A percentile compares a stretch with the other conserved stretches of the same genome.
Conservation (phyloP, 2,329 filamentous ascomycete genomes). For the Ophiostoma ips region DNA sequence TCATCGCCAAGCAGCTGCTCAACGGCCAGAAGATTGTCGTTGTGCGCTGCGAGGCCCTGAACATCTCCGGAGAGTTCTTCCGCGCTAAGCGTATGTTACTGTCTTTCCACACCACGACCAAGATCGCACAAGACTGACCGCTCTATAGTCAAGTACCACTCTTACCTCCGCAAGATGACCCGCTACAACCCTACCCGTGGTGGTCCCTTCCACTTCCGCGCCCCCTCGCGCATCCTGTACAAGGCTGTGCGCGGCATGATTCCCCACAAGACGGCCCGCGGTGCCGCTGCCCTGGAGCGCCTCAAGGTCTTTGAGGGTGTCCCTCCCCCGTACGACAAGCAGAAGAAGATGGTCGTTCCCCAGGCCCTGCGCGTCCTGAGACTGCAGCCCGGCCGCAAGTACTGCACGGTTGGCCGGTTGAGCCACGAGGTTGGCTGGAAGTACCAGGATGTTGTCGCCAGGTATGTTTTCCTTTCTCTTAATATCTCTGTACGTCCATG, state of each 20-base stretch:
- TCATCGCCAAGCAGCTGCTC: constrained; percentile 97
- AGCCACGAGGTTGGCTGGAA: constrained; percentile 99
- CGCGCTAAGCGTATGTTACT: constrained; percentile 93
- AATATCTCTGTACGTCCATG: too few species aligned
- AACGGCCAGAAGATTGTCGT: constrained; percentile 99
- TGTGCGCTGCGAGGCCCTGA: constrained; percentile 96
- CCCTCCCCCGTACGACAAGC: constrained; percentile 97
- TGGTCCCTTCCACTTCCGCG: constrained; percentile 99
- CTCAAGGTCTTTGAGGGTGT: constrained; percentile 99
- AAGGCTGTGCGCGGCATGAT: constrained; percentile 99
- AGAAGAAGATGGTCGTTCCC: constrained; percentile 99
- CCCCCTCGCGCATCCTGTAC: constrained; percentile 99
- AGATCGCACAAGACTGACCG: not conserved
- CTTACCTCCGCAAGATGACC: constrained; percentile 99
- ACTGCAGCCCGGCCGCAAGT: constrained; percentile 98
- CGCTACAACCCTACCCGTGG: constrained; percentile 98
- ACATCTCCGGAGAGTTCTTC: constrained; percentile 99
- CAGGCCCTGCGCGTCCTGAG: constrained; percentile 93
- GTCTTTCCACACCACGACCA: not conserved
- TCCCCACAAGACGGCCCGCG: constrained; percentile 98
- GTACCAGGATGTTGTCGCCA: constrained; percentile 98
- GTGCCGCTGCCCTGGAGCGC: constrained; percentile 90
- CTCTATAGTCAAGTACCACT: constrained; percentile 90
- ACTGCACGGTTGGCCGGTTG: constrained; percentile 96
- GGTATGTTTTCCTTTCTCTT: constrained; percentile 46